Evolutionary conservation across 1,284 basidiomycete species (phyloP), one percentile per base, ranked within the genome.

Genomic region (Microbotryum silenes-acaulis): DNA sequence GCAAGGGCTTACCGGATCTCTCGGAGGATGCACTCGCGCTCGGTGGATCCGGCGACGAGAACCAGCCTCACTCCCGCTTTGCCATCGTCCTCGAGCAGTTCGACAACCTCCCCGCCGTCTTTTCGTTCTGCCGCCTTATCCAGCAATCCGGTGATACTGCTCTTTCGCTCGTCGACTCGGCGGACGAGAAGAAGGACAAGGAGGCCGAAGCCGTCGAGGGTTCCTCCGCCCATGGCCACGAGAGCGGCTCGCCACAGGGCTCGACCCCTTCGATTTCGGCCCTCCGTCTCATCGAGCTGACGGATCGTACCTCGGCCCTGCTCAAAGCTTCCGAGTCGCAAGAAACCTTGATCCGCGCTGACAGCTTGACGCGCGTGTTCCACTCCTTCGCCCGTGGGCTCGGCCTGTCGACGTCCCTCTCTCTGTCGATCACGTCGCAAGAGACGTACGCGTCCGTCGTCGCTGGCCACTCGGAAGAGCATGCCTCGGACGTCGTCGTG

Each of bases 1-100:
- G 37, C 37, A 42, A 42, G 16, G 37, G 37, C 37, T 42, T 42
- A 16, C 37, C 37, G 37, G 48, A 27, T 47, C 50, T 14, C 25
- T 25, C 25, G 23, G 31, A 42, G 37, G 37, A 42, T 42, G 16
- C 37, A 18, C 37, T 42, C 12, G 47, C 20, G 31, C 25, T 21
- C 51, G 37, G 14, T 25, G 25, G 49, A 47, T 42, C 55, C 25
- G 64, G 49, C 57, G 55, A 63, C 4, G 33, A 57, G 29, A 33
- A 52, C 16, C 37, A 48, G 4, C n/a, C 23, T 21, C 29, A 47
- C 70, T 79, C 79, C 1, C 79, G 83, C 29, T 86, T 94, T 72
- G 82, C 88, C 0, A 84, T 97, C 64, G 85, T 97, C 20, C 81
- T 98, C n/a, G 90, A 92, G 74, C 87, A 85, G 74, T 81, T 96